These are phyloP conservation scores for Mercurialis annua DNA, from an alignment of 345 rosid genomes.

Conservation along the genomic window DNA sequence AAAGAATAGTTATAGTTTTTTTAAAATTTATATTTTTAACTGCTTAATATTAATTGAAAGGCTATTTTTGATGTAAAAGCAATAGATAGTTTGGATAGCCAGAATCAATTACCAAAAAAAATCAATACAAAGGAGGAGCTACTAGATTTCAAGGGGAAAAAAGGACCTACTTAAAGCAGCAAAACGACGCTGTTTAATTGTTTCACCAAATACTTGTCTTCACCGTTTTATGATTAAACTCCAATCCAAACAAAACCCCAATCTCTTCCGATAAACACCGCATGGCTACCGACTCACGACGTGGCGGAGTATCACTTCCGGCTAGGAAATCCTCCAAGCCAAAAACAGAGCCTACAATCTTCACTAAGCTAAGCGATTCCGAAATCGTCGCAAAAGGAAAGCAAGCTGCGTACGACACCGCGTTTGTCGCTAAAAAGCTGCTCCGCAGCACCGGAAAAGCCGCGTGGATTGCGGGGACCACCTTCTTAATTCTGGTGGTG, in stretches of 20 bases:
- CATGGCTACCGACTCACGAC: slow-evolving; percentile 51
- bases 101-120: too few relatives aligned
- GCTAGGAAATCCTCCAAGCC: slow-evolving; percentile 30
- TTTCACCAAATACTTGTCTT: neutral
- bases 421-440: slow-evolving; percentile 64
- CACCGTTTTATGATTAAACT: too few relatives aligned
- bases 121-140: too few relatives aligned
- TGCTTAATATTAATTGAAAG: too few relatives aligned
- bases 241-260: neutral
- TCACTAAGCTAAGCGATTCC: slow-evolving; percentile 40
- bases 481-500: slow-evolving; percentile 57
- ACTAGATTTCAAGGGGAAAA: too few relatives aligned
- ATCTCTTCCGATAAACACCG: neutral
- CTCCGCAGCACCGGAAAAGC: slow-evolving; percentile 83
- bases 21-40: too few relatives aligned
- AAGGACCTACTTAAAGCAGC: neutral
- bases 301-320: slow-evolving; percentile 46
- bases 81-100: too few relatives aligned
- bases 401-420: slow-evolving; percentile 52
- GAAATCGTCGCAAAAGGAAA: slow-evolving; percentile 49
- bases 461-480: slow-evolving; percentile 79
- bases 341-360: slow-evolving; percentile 29
- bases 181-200: slow-evolving; percentile 2
- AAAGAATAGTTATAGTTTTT: too few relatives aligned
- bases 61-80: too few relatives aligned